phyloP scores from a whole-genome alignment of 192 early-diverging fungal genomes.

The Podila minutissima region DNA sequence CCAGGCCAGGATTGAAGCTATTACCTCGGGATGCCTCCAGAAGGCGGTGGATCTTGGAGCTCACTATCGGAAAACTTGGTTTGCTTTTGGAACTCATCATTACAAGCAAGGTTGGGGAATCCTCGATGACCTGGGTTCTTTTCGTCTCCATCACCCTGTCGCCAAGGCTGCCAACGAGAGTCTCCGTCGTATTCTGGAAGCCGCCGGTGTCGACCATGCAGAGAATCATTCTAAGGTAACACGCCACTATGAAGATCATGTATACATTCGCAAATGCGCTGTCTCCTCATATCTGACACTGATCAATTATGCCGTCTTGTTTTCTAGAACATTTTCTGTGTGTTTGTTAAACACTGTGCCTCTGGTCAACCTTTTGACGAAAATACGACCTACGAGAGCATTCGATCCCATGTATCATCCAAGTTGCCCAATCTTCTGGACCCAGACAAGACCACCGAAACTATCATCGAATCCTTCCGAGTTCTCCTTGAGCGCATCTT shows the following conservation, averaged over 20 bases:
- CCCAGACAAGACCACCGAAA: slow-evolving; percentile 1
- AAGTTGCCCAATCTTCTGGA: slow-evolving; percentile 18
- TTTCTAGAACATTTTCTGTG: slow-evolving; percentile 35
- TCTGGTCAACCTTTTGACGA: slow-evolving; percentile 49
- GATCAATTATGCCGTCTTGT: background rate
- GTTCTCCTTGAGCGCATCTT: slow-evolving; percentile 25
- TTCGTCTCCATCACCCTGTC: slow-evolving; percentile 44
- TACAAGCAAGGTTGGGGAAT: slow-evolving; percentile 66
- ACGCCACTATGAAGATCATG: no score
- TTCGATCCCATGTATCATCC: slow-evolving; percentile 14
- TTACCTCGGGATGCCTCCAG: slow-evolving; percentile 47
- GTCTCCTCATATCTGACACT: background rate
- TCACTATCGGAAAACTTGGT: slow-evolving; percentile 67
- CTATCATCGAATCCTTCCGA: slow-evolving; percentile 29
- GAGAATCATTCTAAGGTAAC: slow-evolving; percentile 42
- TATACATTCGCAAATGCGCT: background rate
- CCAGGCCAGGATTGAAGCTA: slow-evolving; percentile 27
- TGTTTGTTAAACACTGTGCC: slow-evolving; percentile 49
- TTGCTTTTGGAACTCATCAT: slow-evolving; percentile 63
- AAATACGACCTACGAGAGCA: slow-evolving; percentile 22
- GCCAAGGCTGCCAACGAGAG: slow-evolving; percentile 30
- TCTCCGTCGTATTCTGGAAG: slow-evolving; percentile 12
- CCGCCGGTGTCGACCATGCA: slow-evolving; percentile 12
- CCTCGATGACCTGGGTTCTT: slow-evolving; percentile 59
- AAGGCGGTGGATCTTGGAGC: slow-evolving; percentile 52